Percentiles rank a stretch among this genome's conserved stretches.
Evolutionary conservation across 1,284 basidiomycete species (phyloP).

Genomic region (Cyathus olla): DNA sequence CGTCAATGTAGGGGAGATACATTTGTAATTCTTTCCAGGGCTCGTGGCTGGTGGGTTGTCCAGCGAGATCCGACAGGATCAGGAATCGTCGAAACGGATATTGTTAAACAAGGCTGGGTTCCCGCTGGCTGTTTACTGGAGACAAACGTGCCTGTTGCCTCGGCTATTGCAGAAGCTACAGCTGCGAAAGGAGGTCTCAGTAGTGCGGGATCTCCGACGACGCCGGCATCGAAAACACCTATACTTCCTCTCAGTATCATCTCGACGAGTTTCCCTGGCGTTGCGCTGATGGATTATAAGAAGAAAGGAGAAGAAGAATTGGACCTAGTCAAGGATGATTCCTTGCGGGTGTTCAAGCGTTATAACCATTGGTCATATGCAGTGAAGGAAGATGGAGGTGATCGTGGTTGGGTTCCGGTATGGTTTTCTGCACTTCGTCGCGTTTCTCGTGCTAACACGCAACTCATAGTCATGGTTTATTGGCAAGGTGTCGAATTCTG

Average conservation of each 20-base stretch:
- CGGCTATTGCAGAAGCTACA: slow-evolving; percentile 82
- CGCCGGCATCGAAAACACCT: slow-evolving; percentile 71
- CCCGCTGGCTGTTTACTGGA: slow-evolving; percentile 96
- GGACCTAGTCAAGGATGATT: slow-evolving; percentile 87
- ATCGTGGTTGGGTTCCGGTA: slow-evolving; percentile 92
- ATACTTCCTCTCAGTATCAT: slow-evolving; percentile 91
- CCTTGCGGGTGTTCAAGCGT: slow-evolving; percentile 93
- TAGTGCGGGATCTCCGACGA: slow-evolving; percentile 54
- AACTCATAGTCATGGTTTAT: slow-evolving; percentile 77
- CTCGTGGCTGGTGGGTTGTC: slow-evolving; percentile 99
- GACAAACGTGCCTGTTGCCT: slow-evolving; percentile 84
- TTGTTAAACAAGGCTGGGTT: slow-evolving; percentile 87
- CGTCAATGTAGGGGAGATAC: slow-evolving; percentile 76
- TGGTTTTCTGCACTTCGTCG: slow-evolving; percentile 12
- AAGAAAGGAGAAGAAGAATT: slow-evolving; percentile 93
- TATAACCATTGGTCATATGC: slow-evolving; percentile 98
- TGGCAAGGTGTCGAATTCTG: slow-evolving; percentile 69
- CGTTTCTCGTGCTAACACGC: slow-evolving; percentile 9
- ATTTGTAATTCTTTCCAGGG: slow-evolving; percentile 93
- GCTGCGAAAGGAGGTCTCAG: slow-evolving; percentile 55
- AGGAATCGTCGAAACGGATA: slow-evolving; percentile 83
- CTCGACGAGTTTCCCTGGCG: slow-evolving; percentile 93
- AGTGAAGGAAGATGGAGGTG: slow-evolving; percentile 89
- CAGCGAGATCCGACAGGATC: slow-evolving; percentile 92
- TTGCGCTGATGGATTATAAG: slow-evolving; percentile 95